Percentiles rank a stretch among this genome's conserved stretches.
Conservation (phyloP, 352 stramenopile genomes). For the Phytopythium montanum region DNA sequence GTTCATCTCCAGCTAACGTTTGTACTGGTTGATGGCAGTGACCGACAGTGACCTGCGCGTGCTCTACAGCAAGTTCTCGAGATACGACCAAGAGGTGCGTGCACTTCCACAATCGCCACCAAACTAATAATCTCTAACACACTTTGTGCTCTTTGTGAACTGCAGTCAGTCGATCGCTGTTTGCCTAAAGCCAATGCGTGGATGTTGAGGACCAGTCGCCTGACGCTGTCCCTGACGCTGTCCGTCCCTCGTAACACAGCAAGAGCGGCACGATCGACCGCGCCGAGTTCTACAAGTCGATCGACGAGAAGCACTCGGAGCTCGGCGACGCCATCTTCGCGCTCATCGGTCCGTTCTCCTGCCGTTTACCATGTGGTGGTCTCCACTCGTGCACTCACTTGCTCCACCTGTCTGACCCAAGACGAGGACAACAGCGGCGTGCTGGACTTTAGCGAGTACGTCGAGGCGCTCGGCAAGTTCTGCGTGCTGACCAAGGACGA, state of each 20-base stretch:
- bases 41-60: conserved; percentile 49
- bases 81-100: conserved; percentile 62
- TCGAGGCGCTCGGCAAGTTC: conserved; percentile 73
- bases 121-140: neutral
- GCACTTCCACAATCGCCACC: no score
- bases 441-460: conserved; percentile 73
- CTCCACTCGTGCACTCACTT: neutral
- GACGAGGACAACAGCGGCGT: conserved; percentile 70
- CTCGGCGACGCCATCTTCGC: conserved; percentile 73
- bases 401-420: conserved; percentile 7
- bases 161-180: neutral
- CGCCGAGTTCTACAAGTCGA: conserved; percentile 62
- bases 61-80: conserved; percentile 55
- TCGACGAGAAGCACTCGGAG: conserved; percentile 64
- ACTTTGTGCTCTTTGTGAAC: neutral
- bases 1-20: neutral
- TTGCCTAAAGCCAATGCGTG: neutral
- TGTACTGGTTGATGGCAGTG: conserved; percentile 24
- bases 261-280: conserved; percentile 71
- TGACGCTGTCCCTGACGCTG: neutral
- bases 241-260: conserved; percentile 14
- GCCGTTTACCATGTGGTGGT: neutral
- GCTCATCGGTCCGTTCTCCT: conserved; percentile 37
- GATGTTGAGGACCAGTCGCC: neutral
- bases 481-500: conserved; percentile 72